Base-by-base conservation (phyloP, 2,329 filamentous ascomycete species). In the Diaporthe destruens region DNA sequence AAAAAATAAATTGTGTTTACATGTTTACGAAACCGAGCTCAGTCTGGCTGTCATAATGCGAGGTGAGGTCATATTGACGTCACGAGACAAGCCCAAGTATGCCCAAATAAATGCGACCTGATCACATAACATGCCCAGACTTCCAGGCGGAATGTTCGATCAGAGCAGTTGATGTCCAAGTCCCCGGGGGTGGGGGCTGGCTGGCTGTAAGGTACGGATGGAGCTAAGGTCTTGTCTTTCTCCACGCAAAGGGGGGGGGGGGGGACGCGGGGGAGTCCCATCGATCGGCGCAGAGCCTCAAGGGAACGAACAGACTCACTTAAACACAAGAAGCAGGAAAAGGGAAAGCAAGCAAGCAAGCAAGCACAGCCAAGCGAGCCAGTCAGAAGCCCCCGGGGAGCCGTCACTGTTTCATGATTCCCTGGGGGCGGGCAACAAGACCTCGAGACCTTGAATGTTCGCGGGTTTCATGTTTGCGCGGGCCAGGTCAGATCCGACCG, bases 381-480 rank as follows among this genome's bases (percentile, higher is more conserved):
- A 47, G 44, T 47, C 34, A 23, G 18, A 9, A 20, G 44, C 61
- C 61, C 47, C 61, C 61, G 47, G 47, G n/a, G 47, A 53, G 61
- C 61, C 61, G 61, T 66, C 61, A 66, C 61, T 53, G 61, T 66
- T 66, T 66, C 61, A 66, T 36, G 61, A 66, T 39, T 39, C 44
- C 61, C 44, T 32, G 47, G 61, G 61, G 44, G 42, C 42, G 61
- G 47, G 47, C 61, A 42, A 42, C 39, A 14, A 42, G 39, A 42
- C 39, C 61, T 66, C 53, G 47, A 47, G 39, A 18, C 39, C 61
- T 66, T 66, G 47, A 47, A 12, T 14, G 61, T 39, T 66, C 47
- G 47, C 44, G 32, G 61, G 61, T 66, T 66, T 66, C 61, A 66
- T 39, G 61, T 66, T 66, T 66, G 61, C 61, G 61, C 61, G 61